phyloP scores from a whole-genome alignment of 2,329 filamentous ascomycete genomes.

The Fusarium euwallaceae region DNA sequence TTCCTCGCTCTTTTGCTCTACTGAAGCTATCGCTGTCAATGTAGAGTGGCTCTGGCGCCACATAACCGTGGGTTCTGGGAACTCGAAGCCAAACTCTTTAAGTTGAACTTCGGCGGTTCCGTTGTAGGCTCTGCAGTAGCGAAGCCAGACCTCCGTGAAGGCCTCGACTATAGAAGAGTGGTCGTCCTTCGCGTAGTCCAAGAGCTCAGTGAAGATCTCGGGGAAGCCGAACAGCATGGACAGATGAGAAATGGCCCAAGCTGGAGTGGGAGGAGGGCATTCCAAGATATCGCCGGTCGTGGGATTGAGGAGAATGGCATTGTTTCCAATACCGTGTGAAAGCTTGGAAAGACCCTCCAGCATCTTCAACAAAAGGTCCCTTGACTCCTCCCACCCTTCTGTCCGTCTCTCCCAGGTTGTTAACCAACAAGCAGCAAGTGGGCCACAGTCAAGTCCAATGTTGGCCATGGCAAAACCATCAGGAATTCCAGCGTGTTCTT shows the following conservation, averaged over 20 bases:
- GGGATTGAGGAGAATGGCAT: conserved; percentile 34
- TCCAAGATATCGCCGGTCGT: conserved; percentile 33
- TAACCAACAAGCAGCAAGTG: conserved; percentile 31
- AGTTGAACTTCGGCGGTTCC: conserved; percentile 19
- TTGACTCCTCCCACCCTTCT: conserved; percentile 11
- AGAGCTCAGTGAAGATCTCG: conserved; percentile 28
- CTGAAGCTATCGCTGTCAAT: conserved; percentile 27
- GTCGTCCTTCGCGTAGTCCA: conserved; percentile 23
- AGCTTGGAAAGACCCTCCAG: conserved; percentile 22
- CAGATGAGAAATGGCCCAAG: conserved; percentile 29
- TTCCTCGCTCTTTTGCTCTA: conserved; percentile 24
- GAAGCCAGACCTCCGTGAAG: conserved; percentile 25
- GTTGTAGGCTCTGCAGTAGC: conserved; percentile 35
- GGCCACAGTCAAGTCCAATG: conserved; percentile 36
- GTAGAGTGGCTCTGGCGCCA: conserved; percentile 38
- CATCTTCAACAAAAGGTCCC: conserved; percentile 28
- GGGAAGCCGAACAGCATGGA: conserved; percentile 39
- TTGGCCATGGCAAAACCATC: conserved; percentile 35
- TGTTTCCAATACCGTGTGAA: conserved; percentile 26
- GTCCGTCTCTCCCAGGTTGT: conserved; percentile 35
- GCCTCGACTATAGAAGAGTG: not conserved
- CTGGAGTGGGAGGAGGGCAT: conserved; percentile 31
- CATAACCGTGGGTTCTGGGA: conserved; percentile 15
- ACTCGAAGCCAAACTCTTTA: conserved; percentile 34
- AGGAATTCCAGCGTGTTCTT: conserved; percentile 27